Evolutionary conservation across 805 yeast species (phyloP), one percentile per base, ranked within the genome.

Genomic region (Sugiyamaella boreocaroliniensis): DNA sequence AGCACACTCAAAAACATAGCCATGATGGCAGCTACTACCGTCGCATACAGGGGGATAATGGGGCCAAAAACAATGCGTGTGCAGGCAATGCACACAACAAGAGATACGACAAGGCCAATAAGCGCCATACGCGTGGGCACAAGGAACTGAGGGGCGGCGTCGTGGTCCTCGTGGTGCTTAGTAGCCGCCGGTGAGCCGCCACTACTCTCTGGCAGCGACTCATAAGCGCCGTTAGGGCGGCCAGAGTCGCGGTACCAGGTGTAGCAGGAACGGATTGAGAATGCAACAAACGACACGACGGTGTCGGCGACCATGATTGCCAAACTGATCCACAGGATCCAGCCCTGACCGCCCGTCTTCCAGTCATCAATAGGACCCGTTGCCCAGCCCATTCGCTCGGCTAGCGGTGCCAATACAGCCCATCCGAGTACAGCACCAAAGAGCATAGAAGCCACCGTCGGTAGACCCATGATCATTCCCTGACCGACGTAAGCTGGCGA

Each of bases 401-500:
- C 82, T 54, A 87, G 54, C 2, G 97, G 97, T 0, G 93, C 92
- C n/a, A 92, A 71, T 0, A 92, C 69, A 0, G 80, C 96, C 99
- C 99, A 92, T 0, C 99, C 99, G 4, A 90, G 63, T 1, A 92
- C 57, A 19, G 95, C 82, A 2, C 99, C 99, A 59, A 89, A 77
- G 43, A 92, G 70, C 99, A 92, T 92, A 57, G 89, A 86, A 9
- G 88, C 76, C 0, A 89, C 95, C 0, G 98, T 89, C 1, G 90
- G 87, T 7, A 89, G 71, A 0, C 99, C 99, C 99, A 92, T 92
- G 53, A 92, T 92, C 42, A 93, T 89, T 3, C 99, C 99, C 68
- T 92, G 99, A 2, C 99, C 99, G 37, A 93, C 78, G 65, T 92
- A 92, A 0, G 98, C 98, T 0, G 99, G 99, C 0, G 97, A 89